Percentiles rank a stretch among this genome's conserved stretches.
Conservation (phyloP, 169 alveolate species). For the Babesia sp. region DNA sequence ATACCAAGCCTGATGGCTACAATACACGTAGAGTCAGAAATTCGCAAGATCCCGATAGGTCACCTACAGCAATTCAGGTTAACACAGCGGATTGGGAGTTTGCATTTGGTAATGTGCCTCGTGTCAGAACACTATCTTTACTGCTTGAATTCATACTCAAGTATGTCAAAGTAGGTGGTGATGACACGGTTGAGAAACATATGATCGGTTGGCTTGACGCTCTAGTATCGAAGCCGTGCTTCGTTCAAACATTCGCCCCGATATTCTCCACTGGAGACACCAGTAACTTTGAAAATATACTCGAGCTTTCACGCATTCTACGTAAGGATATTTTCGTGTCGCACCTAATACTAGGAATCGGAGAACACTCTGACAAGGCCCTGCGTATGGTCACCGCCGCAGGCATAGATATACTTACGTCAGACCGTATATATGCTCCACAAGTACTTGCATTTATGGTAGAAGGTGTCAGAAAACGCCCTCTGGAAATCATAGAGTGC, state of each 20-base stretch:
- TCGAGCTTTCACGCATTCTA: constrained; percentile 31
- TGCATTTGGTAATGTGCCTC: constrained; percentile 34
- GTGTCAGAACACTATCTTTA: constrained; percentile 28
- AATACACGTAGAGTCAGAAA: not conserved
- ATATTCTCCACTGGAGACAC: constrained; percentile 26
- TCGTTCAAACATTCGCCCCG: constrained; percentile 10
- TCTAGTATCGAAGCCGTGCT: constrained; percentile 36
- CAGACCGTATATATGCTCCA: constrained; percentile 1
- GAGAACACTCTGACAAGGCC: not conserved
- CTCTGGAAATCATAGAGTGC: not conserved
- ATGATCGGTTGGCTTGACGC: constrained; percentile 39
- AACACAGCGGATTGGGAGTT: constrained; percentile 18
- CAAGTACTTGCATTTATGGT: constrained; percentile 8
- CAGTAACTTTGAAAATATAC: constrained; percentile 13
- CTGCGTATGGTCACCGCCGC: constrained; percentile 17
- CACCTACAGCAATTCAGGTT: not conserved
- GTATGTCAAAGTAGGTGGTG: not conserved
- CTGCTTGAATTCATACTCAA: constrained; percentile 20
- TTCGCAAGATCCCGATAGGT: not conserved
- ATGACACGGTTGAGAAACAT: constrained; percentile 19
- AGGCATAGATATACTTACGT: constrained; percentile 13
- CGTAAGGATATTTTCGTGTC: constrained; percentile 31
- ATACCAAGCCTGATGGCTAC: not conserved
- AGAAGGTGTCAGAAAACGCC: constrained; percentile 16
- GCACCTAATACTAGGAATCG: constrained; percentile 4